Conservation (phyloP, 2,329 filamentous ascomycete species). For the Nannizziopsis arthrosporioides region DNA sequence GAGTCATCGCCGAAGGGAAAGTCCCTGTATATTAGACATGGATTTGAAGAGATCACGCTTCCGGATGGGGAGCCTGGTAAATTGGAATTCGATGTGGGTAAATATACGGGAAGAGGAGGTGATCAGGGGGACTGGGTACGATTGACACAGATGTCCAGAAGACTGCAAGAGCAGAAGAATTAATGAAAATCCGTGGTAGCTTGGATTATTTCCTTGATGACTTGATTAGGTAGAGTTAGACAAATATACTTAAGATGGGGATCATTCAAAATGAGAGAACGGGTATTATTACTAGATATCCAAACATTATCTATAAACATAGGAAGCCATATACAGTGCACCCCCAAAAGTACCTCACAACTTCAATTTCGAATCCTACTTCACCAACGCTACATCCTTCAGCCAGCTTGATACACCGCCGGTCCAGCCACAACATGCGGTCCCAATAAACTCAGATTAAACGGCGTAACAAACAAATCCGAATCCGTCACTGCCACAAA, state of each 20-base stretch:
- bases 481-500: conserved; percentile 65
- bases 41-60: conserved; percentile 18
- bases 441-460: conserved; percentile 63
- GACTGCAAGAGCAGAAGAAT: background rate
- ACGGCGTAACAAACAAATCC: conserved; percentile 59
- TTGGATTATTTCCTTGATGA: too few relatives aligned
- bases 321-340: too few relatives aligned
- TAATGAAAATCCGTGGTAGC: too few relatives aligned
- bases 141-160: conserved; percentile 11
- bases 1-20: conserved; percentile 20
- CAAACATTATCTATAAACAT: too few relatives aligned
- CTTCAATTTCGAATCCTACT: background rate
- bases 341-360: background rate
- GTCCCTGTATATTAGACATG: conserved; percentile 21
- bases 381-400: conserved; percentile 20
- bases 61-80: conserved; percentile 6
- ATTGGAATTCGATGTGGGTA: conserved; percentile 11
- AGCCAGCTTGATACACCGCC: conserved; percentile 68
- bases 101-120: conserved; percentile 8
- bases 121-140: conserved; percentile 10
- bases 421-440: conserved; percentile 61
- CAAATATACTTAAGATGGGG: background rate
- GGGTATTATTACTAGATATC: background rate
- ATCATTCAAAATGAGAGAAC: background rate
- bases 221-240: too few relatives aligned